Evolutionary conservation across 179 eudicot species (phyloP).

Genomic region (Corrigiola litoralis): DNA sequence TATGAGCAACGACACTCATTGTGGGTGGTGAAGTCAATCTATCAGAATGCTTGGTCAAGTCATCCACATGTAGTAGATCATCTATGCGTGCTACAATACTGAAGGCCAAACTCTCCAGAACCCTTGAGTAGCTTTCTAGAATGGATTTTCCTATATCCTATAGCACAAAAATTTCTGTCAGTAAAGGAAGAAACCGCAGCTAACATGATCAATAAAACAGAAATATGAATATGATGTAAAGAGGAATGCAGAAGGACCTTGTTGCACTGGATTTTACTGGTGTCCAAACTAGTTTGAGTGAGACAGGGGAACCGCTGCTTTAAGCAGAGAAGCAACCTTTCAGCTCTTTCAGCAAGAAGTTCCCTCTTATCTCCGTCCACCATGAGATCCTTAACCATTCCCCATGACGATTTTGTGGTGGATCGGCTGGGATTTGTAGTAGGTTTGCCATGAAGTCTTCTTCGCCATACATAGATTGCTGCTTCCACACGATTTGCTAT

Average conservation of each 20-base stretch:
- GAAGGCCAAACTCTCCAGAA: slow-evolving; percentile 72
- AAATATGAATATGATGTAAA: not conserved
- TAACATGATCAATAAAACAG: not conserved
- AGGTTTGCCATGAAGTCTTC: slow-evolving; percentile 48
- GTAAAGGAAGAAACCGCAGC: not conserved
- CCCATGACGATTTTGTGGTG: slow-evolving; percentile 73
- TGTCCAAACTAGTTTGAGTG: slow-evolving; percentile 76
- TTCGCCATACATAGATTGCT: slow-evolving; percentile 71
- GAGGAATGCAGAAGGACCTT: slow-evolving; percentile 39
- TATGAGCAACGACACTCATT: slow-evolving; percentile 49
- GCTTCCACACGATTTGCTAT: slow-evolving; percentile 86
- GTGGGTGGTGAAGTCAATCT: slow-evolving; percentile 42
- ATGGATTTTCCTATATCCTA: slow-evolving; percentile 80
- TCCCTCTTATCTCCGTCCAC: slow-evolving; percentile 69
- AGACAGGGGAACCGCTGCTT: slow-evolving; percentile 81
- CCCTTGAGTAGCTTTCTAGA: slow-evolving; percentile 83
- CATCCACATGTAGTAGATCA: slow-evolving; percentile 70
- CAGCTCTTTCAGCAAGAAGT: slow-evolving; percentile 80
- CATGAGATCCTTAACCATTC: slow-evolving; percentile 70
- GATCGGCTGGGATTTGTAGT: slow-evolving; percentile 45
- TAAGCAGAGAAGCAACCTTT: slow-evolving; percentile 62
- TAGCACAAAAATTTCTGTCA: not conserved
- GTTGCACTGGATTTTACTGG: slow-evolving; percentile 82
- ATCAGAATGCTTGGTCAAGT: slow-evolving; percentile 56
- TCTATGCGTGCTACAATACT: slow-evolving; percentile 76